Evolutionary conservation across 2,329 filamentous ascomycete genomes (phyloP).

Genomic region (Fusarium decemcellulare): DNA sequence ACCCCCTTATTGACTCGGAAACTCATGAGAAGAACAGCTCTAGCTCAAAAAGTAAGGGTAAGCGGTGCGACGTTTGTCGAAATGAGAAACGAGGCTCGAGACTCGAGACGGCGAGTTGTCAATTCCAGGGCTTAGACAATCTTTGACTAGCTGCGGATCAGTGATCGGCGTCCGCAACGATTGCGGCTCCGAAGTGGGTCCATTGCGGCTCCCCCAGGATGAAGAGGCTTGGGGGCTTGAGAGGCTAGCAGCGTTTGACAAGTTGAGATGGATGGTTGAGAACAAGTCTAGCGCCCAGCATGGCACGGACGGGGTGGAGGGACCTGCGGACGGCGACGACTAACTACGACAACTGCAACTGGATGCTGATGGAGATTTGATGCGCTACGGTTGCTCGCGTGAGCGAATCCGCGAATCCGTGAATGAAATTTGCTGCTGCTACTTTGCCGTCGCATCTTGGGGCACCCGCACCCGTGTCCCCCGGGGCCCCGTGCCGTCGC

Average conservation of each 20-base stretch:
- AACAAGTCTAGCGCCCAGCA: conserved; percentile 8
- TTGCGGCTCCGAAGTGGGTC: conserved; percentile 49
- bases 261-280: conserved; percentile 9
- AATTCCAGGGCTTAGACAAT: conserved; percentile 36
- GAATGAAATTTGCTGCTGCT: conserved; percentile 21
- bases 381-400: conserved; percentile 28
- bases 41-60: background rate
- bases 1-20: conserved; percentile 12
- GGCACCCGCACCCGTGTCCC: background rate
- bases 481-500: too few relatives aligned
- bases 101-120: conserved; percentile 28
- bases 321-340: background rate
- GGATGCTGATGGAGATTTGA: conserved; percentile 18
- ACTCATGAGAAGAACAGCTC: conserved; percentile 8
- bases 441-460: conserved; percentile 3
- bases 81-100: conserved; percentile 32
- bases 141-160: conserved; percentile 46
- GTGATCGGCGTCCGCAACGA: conserved; percentile 44
- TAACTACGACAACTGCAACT: background rate
- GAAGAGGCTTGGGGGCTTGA: conserved; percentile 10
- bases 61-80: conserved; percentile 15
- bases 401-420: conserved; percentile 27
- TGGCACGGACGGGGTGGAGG: conserved; percentile 29
- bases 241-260: conserved; percentile 34
- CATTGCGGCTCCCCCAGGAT: conserved; percentile 47